Conservation (phyloP, 202 grass and related monocot species). For the Saccharum hybrid region DNA sequence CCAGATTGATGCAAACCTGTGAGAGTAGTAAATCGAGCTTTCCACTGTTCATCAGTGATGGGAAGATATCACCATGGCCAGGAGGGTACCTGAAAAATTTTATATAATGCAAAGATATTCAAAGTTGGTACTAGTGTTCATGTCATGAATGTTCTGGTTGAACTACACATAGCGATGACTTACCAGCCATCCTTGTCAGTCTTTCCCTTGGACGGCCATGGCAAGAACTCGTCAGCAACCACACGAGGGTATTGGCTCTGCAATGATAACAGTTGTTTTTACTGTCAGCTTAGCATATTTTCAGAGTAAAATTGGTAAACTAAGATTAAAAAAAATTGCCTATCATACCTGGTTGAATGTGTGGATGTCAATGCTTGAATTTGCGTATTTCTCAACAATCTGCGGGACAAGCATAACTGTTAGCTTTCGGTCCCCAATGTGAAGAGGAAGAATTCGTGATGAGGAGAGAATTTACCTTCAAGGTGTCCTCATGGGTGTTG, state of each 20-base stretch:
- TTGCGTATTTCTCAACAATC: slow-evolving; percentile 87
- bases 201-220: slow-evolving; percentile 71
- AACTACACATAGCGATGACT: neutral
- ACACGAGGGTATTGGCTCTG: slow-evolving; percentile 95
- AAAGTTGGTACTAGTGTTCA: neutral
- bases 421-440: neutral
- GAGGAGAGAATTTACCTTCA: slow-evolving; percentile 53
- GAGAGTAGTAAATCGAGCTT: slow-evolving; percentile 88
- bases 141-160: slow-evolving; percentile 6
- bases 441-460: neutral
- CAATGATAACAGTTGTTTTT: neutral
- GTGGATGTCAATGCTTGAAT: slow-evolving; percentile 79
- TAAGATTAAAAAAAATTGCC: neutral
- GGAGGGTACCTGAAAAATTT: slow-evolving; percentile 82
- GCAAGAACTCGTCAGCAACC: slow-evolving; percentile 75
- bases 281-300: neutral
- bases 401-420: slow-evolving; percentile 31
- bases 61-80: slow-evolving; percentile 96
- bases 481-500: slow-evolving; percentile 90
- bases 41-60: slow-evolving; percentile 74
- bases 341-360: slow-evolving; percentile 77
- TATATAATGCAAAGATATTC: neutral
- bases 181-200: slow-evolving; percentile 78
- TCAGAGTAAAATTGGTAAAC: neutral
- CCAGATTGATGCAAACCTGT: slow-evolving; percentile 49